Evolutionary conservation across 805 yeast species (phyloP), one percentile per base, ranked within the genome.

Genomic region (Pichia rugopelliculosa): DNA sequence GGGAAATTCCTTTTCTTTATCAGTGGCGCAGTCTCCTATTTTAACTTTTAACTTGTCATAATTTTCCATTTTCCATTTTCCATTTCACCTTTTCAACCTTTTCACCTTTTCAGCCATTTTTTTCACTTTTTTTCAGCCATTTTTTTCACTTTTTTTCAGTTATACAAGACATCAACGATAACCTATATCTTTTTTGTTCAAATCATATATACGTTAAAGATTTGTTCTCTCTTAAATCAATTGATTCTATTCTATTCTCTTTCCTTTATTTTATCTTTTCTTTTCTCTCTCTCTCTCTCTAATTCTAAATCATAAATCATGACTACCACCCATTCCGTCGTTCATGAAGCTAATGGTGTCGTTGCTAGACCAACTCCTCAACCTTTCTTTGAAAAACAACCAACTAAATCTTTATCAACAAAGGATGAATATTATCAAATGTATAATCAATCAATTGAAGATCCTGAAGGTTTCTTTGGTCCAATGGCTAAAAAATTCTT

Each of bases 401-500:
- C 87, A 51, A 65, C 73, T 46, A 64, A 71, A 40, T 84, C 91
- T 21, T 61, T 87, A 50, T 67, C 73, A 43, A 70, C 77, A 37
- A 61, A 87, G 44, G 85, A 79, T 11, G 83, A 87, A 56, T 90
- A 90, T 73, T 67, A 77, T 53, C 64, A 71, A 50, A 59, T 87
- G 68, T 87, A 90, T 71, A 65, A 78, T 53, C 74, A 86, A 72
- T 85, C 95, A 23, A 79, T 90, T 54, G 73, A 78, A 48, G 77
- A 86, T 59, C 98, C 98, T 39, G 84, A 77, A 46, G 74, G 68
- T 33, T 90, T 91, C 66, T 90, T 86, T 65, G 90, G 89, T 42
- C 78, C 80, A 44, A 71, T 76, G 64, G 97, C 96, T 44, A 75
- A 73, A 49, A 78, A 83, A 59, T 74, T 79, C 48, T 75, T 90